Conservation (phyloP, 805 yeast species). For the Brettanomyces anomalus region DNA sequence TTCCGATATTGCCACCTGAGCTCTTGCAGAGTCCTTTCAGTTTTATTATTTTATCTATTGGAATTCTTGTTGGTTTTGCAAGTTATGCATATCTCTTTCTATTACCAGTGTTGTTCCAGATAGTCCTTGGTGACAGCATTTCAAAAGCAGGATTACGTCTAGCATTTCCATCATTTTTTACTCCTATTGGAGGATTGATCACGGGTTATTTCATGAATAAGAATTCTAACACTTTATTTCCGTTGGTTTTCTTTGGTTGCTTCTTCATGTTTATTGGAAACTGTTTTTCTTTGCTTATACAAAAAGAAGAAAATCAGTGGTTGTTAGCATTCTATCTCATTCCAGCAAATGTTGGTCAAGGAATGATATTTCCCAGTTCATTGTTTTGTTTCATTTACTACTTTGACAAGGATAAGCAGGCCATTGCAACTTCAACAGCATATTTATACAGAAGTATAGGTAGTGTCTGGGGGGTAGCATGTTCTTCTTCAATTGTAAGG, state of each 20-base stretch:
- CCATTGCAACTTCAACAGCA: conserved; percentile 31
- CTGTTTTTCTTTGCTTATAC: conserved; percentile 19
- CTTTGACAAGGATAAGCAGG: conserved; percentile 25
- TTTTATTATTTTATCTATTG: conserved; percentile 20
- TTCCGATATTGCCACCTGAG: conserved; percentile 28
- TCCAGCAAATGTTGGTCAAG: conserved; percentile 32
- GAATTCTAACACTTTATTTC: conserved; percentile 17
- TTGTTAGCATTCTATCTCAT: conserved; percentile 20
- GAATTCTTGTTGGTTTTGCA: conserved; percentile 30
- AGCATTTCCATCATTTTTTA: conserved; percentile 31
- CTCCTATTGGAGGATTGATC: conserved; percentile 34
- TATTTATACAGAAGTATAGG: conserved; percentile 32
- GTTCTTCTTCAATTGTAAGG: conserved; percentile 11
- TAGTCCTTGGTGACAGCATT: conserved; percentile 31
- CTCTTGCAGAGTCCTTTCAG: conserved; percentile 19
- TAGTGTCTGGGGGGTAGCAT: conserved; percentile 33
- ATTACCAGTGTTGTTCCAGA: conserved; percentile 33
- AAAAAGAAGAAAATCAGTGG: conserved; percentile 18
- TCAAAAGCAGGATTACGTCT: conserved; percentile 33
- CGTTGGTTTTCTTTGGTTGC: conserved; percentile 27
- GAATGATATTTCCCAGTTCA: conserved; percentile 29
- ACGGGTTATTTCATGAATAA: conserved; percentile 32
- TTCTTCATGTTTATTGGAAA: conserved; percentile 29
- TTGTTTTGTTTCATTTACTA: conserved; percentile 29
- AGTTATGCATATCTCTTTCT: conserved; percentile 33